A percentile compares a stretch with the other conserved stretches of the same genome.
Conservation (phyloP, 2,329 filamentous ascomycete species). For the Fusarium palustre region DNA sequence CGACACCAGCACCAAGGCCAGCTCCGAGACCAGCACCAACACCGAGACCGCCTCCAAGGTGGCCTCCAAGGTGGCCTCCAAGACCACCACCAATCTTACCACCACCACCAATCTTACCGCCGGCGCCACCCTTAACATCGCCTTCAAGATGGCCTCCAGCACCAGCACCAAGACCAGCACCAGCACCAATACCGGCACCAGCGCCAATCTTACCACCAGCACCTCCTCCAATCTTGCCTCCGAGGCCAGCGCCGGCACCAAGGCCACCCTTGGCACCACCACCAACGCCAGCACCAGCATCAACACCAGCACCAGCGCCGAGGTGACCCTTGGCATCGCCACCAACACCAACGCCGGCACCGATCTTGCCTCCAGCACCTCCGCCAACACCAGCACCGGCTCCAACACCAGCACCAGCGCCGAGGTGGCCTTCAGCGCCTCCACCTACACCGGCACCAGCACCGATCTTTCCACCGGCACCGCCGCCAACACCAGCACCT, state of each 20-base stretch:
- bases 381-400: not conserved
- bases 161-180: not conserved
- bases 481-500: not conserved
- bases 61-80: not conserved
- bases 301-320: not conserved
- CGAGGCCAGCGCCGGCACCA: conserved; percentile 1
- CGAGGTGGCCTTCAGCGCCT: not conserved
- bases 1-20: not conserved
- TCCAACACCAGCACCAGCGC: not conserved
- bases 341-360: not conserved
- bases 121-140: not conserved
- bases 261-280: not conserved
- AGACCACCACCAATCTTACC: not conserved
- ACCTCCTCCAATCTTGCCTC: conserved; percentile 11
- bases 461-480: not conserved
- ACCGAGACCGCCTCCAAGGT: conserved; percentile 5
- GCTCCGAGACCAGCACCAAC: not conserved
- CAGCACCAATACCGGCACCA: not conserved
- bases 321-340: no score
- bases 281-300: not conserved
- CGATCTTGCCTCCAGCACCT: not conserved
- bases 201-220: conserved; percentile 1
- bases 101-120: not conserved
- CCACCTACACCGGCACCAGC: not conserved
- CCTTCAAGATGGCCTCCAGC: not conserved